phyloP scores from a whole-genome alignment of 108 stramenopile genomes.

The Nitzschia sp. region DNA sequence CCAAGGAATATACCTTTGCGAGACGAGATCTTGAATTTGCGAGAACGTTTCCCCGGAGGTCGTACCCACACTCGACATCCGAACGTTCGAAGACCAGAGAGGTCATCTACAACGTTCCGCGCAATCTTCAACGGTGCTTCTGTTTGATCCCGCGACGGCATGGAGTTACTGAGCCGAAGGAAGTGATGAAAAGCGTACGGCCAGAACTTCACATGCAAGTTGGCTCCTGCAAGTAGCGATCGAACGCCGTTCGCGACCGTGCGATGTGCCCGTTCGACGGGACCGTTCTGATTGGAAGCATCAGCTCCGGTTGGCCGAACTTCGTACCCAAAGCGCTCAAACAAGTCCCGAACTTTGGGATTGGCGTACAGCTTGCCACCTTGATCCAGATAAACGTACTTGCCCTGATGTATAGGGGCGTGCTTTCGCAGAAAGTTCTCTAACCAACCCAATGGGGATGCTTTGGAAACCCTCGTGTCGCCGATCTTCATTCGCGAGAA shows the following conservation, averaged over 20 bases:
- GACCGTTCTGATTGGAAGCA: conserved; percentile 33
- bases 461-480: too few species aligned
- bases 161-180: conserved; percentile 16
- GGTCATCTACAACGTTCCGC: neutral
- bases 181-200: too few species aligned
- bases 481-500: conserved; percentile 20
- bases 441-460: conserved; percentile 9
- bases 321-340: conserved; percentile 1
- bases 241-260: conserved; percentile 25
- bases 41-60: too few species aligned
- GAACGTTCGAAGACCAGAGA: conserved; percentile 18
- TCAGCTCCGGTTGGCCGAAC: conserved; percentile 32
- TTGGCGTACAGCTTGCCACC: conserved; percentile 29
- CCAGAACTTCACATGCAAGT: too few species aligned
- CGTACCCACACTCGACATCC: too few species aligned
- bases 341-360: conserved; percentile 13
- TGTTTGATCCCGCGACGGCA: conserved; percentile 10
- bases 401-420: conserved; percentile 1
- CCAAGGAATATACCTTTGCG: too few species aligned
- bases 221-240: conserved; percentile 25
- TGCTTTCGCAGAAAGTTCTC: conserved; percentile 4
- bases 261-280: too few species aligned
- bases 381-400: conserved; percentile 29
- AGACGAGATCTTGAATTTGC: too few species aligned
- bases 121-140: neutral